Percentiles rank a stretch among this genome's conserved stretches.
Evolutionary conservation across 768 basidiomycete species (phyloP).

Genomic region (Ramaria sp.): DNA sequence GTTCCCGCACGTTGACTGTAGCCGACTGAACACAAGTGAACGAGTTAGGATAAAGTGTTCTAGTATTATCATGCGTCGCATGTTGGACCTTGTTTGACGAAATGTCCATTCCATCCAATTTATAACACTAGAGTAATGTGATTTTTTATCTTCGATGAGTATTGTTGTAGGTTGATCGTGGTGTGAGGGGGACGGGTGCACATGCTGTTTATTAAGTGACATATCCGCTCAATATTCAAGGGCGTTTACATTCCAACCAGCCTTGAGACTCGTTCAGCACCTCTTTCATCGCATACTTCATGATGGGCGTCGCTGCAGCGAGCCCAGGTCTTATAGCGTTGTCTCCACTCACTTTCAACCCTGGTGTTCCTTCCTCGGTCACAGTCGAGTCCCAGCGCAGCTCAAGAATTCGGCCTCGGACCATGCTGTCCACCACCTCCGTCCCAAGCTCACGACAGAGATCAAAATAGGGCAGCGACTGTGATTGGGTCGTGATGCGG

Average conservation of each 20-base stretch:
- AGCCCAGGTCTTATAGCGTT: conserved; percentile 49
- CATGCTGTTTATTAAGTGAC: too few relatives aligned
- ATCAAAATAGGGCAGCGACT: conserved; percentile 67
- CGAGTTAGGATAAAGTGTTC: too few relatives aligned
- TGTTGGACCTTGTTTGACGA: too few relatives aligned
- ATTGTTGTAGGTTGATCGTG: too few relatives aligned
- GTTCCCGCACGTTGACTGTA: too few relatives aligned
- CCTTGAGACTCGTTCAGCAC: conserved; percentile 74
- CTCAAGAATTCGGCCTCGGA: conserved; percentile 64
- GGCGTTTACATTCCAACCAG: not conserved
- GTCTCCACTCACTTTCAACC: conserved; percentile 14
- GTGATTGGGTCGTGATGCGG: conserved; percentile 52
- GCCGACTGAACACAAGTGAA: too few relatives aligned
- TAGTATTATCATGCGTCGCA: too few relatives aligned
- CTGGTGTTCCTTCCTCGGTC: conserved; percentile 35
- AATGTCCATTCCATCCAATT: too few relatives aligned
- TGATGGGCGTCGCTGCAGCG: conserved; percentile 68
- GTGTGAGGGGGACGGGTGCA: too few relatives aligned
- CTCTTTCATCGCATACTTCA: conserved; percentile 75
- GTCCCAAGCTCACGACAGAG: conserved; percentile 79
- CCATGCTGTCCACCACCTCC: conserved; percentile 75
- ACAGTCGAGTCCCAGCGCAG: conserved; percentile 68
- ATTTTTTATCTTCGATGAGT: too few relatives aligned
- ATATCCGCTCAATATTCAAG: too few relatives aligned
- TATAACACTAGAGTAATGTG: too few relatives aligned